These are phyloP conservation scores for Mycena galericulata DNA, from an alignment of 768 basidiomycete species.

Conservation along the genomic window DNA sequence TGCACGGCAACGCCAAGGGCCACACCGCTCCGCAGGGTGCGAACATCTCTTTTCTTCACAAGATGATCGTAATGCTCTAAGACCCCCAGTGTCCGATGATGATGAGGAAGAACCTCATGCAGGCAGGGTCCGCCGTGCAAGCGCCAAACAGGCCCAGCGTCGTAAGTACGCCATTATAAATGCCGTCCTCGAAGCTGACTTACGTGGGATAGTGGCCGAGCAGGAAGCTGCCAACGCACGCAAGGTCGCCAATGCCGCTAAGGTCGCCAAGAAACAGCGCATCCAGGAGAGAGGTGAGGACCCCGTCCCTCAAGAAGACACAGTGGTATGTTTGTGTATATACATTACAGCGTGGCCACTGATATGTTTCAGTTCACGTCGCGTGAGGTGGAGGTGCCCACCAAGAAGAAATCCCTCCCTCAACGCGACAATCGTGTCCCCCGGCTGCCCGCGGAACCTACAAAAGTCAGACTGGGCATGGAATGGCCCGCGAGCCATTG, in stretches of 20 bases:
- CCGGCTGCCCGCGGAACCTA: too few relatives aligned
- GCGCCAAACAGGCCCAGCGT: slow-evolving; percentile 5
- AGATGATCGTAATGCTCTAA: too few relatives aligned
- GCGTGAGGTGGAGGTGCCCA: not conserved
- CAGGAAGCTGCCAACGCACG: not conserved
- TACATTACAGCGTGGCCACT: not conserved
- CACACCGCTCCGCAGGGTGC: too few relatives aligned
- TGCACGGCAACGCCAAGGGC: too few relatives aligned
- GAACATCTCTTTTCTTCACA: too few relatives aligned
- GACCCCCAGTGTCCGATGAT: too few relatives aligned
- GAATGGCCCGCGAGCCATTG: not conserved
- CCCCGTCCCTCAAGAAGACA: not conserved
- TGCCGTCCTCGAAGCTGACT: not conserved
- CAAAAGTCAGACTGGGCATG: not conserved
- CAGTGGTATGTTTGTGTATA: not conserved
- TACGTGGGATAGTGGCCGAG: not conserved
- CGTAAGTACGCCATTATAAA: not conserved
- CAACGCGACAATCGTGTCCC: slow-evolving; percentile 9
- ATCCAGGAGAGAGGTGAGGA: not conserved
- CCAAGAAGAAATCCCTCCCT: not conserved
- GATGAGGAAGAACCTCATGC: too few relatives aligned
- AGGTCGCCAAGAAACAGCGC: slow-evolving; percentile 12
- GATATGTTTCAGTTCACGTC: not conserved
- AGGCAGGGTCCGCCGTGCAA: too few relatives aligned
- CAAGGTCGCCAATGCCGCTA: slow-evolving; percentile 1